Conservation (phyloP, 1,284 basidiomycete genomes). For the Cutaneotrichosporon cyanovorans region DNA sequence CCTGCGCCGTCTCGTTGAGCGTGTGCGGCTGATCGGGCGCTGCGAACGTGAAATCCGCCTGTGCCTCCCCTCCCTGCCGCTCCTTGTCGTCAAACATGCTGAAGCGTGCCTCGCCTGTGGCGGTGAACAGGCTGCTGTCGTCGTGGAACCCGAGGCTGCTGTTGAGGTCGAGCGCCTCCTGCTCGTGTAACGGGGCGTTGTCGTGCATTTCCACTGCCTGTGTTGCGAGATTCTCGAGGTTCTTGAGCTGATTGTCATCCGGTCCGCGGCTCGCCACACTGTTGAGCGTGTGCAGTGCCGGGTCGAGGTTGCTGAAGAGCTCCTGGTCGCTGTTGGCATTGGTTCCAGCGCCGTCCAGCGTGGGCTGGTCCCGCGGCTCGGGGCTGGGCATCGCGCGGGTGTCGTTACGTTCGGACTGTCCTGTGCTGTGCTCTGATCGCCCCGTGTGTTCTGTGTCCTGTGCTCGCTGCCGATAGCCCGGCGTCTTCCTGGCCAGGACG, state of each 20-base stretch:
- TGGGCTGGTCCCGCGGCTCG: not conserved
- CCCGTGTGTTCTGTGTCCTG: no score
- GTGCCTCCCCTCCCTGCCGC: not conserved
- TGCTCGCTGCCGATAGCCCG: no score
- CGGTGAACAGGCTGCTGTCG: constrained; percentile 2
- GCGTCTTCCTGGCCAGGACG: no score
- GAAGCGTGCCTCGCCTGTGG: constrained; percentile 3
- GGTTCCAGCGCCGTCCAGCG: no score
- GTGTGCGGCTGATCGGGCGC: not conserved
- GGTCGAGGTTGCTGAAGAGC: not conserved
- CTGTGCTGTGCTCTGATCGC: no score
- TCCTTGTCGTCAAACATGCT: constrained; percentile 1
- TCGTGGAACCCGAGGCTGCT: constrained; percentile 1
- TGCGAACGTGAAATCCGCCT: not conserved
- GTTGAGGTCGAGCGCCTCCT: not conserved
- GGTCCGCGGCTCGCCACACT: not conserved
- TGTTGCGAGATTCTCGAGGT: constrained; percentile 2
- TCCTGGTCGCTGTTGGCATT: not conserved
- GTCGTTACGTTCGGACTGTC: no score
- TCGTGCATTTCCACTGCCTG: constrained; percentile 3
- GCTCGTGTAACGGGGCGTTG: not conserved
- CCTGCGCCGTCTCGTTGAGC: not conserved
- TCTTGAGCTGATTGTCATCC: not conserved
- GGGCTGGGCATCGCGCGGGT: not conserved
- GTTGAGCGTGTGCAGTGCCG: not conserved